These are phyloP conservation scores for Coemansia aciculifera DNA, from an alignment of 192 early-diverging fungal species.

Conservation along the genomic window DNA sequence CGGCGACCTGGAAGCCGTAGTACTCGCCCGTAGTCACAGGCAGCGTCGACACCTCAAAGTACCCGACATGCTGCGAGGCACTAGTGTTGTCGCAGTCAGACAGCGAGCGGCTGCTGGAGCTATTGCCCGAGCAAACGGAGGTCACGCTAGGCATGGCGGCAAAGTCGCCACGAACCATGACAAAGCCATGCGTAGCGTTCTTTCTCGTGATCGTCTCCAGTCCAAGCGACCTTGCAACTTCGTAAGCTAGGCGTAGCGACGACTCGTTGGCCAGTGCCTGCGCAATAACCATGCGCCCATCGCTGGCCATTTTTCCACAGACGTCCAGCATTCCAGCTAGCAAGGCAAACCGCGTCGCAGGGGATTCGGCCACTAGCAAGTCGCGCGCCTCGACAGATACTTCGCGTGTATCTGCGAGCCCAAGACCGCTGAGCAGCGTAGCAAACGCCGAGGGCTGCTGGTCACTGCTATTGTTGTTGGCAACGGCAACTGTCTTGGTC, in stretches of 20 bases:
- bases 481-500: conserved; percentile 9
- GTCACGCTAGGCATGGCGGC: conserved; percentile 21
- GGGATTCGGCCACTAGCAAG: conserved; percentile 24
- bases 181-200: conserved; percentile 29
- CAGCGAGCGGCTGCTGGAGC: background rate
- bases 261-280: conserved; percentile 30
- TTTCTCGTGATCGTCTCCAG: conserved; percentile 33
- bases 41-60: conserved; percentile 32
- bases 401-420: background rate
- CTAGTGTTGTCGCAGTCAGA: background rate
- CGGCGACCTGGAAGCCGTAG: conserved; percentile 51
- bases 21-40: conserved; percentile 21
- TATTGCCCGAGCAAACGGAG: conserved; percentile 15
- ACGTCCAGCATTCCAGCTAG: conserved; percentile 46
- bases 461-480: background rate
- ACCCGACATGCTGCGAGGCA: background rate
- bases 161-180: conserved; percentile 32
- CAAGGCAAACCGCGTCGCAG: conserved; percentile 22
- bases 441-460: conserved; percentile 9
- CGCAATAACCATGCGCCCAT: conserved; percentile 20
- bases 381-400: conserved; percentile 26
- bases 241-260: conserved; percentile 42
- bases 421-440: conserved; percentile 9
- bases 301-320: conserved; percentile 28
- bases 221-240: conserved; percentile 45